phyloP scores from a whole-genome alignment of 805 yeast genomes.

The Clavispora santaluciae region DNA sequence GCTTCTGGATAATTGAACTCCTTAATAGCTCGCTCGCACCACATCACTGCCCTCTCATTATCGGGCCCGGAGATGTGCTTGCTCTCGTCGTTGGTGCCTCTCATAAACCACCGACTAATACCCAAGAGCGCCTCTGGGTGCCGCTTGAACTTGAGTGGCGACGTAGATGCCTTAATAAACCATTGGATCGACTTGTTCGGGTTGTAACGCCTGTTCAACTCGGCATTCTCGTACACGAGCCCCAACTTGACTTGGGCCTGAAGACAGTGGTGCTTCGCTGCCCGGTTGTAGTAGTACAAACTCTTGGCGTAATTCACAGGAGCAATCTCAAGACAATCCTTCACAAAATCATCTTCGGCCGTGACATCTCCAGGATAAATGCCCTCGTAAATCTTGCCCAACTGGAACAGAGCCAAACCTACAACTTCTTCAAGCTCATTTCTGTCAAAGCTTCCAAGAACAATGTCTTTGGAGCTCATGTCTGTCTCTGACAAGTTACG shows the following conservation, averaged over 20 bases:
- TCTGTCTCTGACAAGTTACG: constrained; percentile 35
- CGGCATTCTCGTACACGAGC: constrained; percentile 39
- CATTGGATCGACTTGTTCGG: constrained; percentile 41
- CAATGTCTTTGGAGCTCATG: constrained; percentile 26
- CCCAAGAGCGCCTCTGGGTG: constrained; percentile 46
- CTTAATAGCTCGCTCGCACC: constrained; percentile 41
- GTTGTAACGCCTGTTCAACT: constrained; percentile 35
- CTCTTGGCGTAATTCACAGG: constrained; percentile 42
- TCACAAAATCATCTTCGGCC: constrained; percentile 32
- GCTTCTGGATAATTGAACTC: constrained; percentile 38
- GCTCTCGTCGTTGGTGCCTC: constrained; percentile 29
- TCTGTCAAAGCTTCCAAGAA: constrained; percentile 32
- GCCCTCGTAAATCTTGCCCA: constrained; percentile 42
- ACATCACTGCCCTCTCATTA: constrained; percentile 34
- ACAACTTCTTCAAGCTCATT: constrained; percentile 39
- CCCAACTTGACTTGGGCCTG: constrained; percentile 40
- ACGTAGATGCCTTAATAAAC: constrained; percentile 38
- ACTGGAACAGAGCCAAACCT: constrained; percentile 37
- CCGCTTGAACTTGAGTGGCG: constrained; percentile 35
- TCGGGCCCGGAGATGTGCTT: constrained; percentile 34
- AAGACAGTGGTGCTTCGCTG: constrained; percentile 37
- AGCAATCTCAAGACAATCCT: constrained; percentile 28
- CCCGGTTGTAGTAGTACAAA: constrained; percentile 36
- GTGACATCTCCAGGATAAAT: constrained; percentile 40
- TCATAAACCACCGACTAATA: constrained; percentile 36